Base-by-base conservation (phyloP, 306 rosid genomes). In the Albizia julibrissin region DNA sequence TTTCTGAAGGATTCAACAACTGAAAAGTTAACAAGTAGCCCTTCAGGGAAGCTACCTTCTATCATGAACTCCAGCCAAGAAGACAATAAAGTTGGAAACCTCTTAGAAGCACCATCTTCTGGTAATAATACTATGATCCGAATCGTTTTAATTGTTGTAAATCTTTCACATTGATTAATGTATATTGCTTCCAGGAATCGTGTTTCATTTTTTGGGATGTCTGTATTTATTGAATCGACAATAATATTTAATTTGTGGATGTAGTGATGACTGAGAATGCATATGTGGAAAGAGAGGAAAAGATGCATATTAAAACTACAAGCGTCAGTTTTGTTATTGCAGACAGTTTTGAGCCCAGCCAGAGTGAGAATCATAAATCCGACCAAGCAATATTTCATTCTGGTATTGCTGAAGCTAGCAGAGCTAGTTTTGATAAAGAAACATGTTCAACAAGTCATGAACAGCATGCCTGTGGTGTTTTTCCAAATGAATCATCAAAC, bases 1-100 rank as follows among this genome's bases (percentile, higher is more conserved):
- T 82, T 94, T 69, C 91, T 94, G 42, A 85, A 84, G 75, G 76
- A 80, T 75, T 84, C 92, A 70, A 82, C 71, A 82, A 80, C 86
- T 84, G 87, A 87, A 84, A 86, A 82, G 69, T 81, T 78, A 46
- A 18, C 52, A 40, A 37, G 61, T 46, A 81, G 80, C 79, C 67
- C 87, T 81, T 76, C 77, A 46, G 84, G 83, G 84, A 54, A 39
- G 46, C 75, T 74, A 73, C 77, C 87, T 62, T 74, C 82, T 78
- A 67, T 13, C 58, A 56, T 79, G 81, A 80, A 77, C 65, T 79
- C 84, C 77, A 74, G 49, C 80, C 72, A 82, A 80, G 84, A 86
- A 79, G 79, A 59, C 13, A 84, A 74, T 69, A 81, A 80, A 81
- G 58, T 47, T 80, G 76, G 72, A 87, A 34, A 5, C 79, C 58